These are phyloP conservation scores for Croton setiger DNA, from an alignment of 441 rosid genomes.

Conservation along the genomic window DNA sequence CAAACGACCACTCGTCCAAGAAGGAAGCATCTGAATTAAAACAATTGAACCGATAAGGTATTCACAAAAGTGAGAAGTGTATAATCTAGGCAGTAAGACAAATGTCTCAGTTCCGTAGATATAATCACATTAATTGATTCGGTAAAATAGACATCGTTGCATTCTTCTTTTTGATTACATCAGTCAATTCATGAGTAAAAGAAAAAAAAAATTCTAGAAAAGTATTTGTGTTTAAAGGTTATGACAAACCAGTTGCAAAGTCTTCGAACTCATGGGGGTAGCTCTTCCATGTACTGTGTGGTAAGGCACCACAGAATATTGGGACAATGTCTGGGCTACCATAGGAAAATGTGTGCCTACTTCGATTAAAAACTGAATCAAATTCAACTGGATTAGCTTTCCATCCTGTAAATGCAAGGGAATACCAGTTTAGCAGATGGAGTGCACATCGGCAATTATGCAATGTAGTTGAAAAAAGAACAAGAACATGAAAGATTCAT, in stretches of 20 bases:
- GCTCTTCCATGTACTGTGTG: slow-evolving; percentile 81
- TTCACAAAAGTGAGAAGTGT: slow-evolving; percentile 19
- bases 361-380: slow-evolving; percentile 90
- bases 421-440: slow-evolving; percentile 9
- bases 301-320: slow-evolving; percentile 82
- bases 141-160: not conserved
- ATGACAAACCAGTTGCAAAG: slow-evolving; percentile 81
- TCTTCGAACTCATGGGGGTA: slow-evolving; percentile 96
- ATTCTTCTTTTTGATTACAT: slow-evolving; percentile 3
- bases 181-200: not conserved
- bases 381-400: slow-evolving; percentile 98
- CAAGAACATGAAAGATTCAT: not conserved
- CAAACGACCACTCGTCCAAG: slow-evolving; percentile 99
- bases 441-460: not conserved
- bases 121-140: not conserved
- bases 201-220: slow-evolving; percentile 1
- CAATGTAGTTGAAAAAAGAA: slow-evolving; percentile 2
- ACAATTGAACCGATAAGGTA: slow-evolving; percentile 30
- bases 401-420: slow-evolving; percentile 72
- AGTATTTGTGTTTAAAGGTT: slow-evolving; percentile 11
- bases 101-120: not conserved
- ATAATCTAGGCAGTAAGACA: slow-evolving; percentile 9
- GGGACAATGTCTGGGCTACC: slow-evolving; percentile 99
- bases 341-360: slow-evolving; percentile 75
- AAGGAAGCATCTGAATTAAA: slow-evolving; percentile 93